Base-by-base conservation (phyloP, 768 basidiomycete species). In the Lactarius hengduanensis region DNA sequence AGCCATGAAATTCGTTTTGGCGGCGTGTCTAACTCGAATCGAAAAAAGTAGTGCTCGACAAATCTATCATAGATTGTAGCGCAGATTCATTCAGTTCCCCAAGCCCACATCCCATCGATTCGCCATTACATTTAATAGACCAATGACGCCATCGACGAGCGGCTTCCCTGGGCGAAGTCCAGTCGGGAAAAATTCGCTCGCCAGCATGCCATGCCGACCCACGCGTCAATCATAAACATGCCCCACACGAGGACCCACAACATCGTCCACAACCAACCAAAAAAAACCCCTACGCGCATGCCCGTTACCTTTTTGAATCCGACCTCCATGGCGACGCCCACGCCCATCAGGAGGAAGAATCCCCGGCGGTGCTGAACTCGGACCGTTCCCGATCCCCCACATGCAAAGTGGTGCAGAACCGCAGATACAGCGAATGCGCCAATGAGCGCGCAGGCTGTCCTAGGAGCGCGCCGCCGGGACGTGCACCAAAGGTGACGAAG, bases 391-490 rank as follows among this genome's bases (percentile, higher is more conserved):
- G 83, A 89, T 82, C 5, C 84, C 85, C 79, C 82, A 87, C 61
- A 84, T 66, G 13, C 86, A 20, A 82, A 50, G 67, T 84, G 80
- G 64, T 91, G 90, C 4, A 90, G 70, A 4, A 84, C 30, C 9
- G 82, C 86, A 1, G 89, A 90, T 4, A 83, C 67, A 1, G 82
- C 58, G 72, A 91, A 91, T 5, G 81, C 83, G 9, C 86, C 88
- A 2, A 90, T 62, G 7, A 41, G 16, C 6, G 41, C 16, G 2
- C 41, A 16, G 41, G 41, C 4, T 6, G 16, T 18, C 41, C 88
- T 76, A 4, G 72, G 5, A 83, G 65, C 61, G 71, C 71, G 34
- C 72, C 71, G 28, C 84, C 58, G 0, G 75, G 78, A 18, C 60
- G 59, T 1, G 71, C 73, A 20, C 78, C 80, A 3, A 78, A 16